Percentiles rank a stretch among this genome's conserved stretches.
Evolutionary conservation across 352 stramenopile genomes (phyloP).

Genomic region (Pseudoperonospora humuli): DNA sequence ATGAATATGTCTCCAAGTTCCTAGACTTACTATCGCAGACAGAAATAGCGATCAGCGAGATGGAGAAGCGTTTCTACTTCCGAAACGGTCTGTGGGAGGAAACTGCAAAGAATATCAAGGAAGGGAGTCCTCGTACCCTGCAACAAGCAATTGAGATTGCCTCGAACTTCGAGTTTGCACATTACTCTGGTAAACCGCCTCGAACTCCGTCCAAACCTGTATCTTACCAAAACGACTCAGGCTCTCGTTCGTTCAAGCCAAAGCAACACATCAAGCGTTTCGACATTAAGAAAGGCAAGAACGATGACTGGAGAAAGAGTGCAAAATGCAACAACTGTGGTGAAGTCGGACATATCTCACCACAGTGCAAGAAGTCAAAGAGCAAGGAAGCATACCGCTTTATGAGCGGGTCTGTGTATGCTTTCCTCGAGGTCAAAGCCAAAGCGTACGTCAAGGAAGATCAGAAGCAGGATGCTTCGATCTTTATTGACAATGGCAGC

Average conservation of each 20-base stretch:
- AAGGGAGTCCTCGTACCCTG: conserved; percentile 8
- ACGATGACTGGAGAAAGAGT: conserved; percentile 10
- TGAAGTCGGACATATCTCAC: not conserved
- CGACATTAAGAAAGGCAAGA: conserved; percentile 1
- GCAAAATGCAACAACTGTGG: conserved; percentile 12
- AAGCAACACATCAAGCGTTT: not conserved
- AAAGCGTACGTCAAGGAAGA: too few relatives aligned
- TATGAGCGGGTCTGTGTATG: not conserved
- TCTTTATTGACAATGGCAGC: too few relatives aligned
- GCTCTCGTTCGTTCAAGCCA: too few relatives aligned
- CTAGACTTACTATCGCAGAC: too few relatives aligned
- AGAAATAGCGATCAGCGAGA: too few relatives aligned
- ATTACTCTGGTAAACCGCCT: conserved; percentile 6
- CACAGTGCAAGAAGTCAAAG: not conserved
- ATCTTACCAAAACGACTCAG: too few relatives aligned
- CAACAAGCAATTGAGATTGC: conserved; percentile 7
- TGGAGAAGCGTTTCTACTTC: conserved; percentile 19
- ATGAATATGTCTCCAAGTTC: too few relatives aligned
- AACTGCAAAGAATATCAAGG: conserved; percentile 15
- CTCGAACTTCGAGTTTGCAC: conserved; percentile 10
- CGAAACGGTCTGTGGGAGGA: conserved; percentile 9
- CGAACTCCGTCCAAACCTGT: not conserved
- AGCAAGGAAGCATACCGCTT: not conserved
- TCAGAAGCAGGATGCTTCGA: too few relatives aligned
- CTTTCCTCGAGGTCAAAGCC: not conserved